Evolutionary conservation across 176 grass and related monocot species (phyloP), one percentile per base, ranked within the genome.

Genomic region (Tuctoria greenei): DNA sequence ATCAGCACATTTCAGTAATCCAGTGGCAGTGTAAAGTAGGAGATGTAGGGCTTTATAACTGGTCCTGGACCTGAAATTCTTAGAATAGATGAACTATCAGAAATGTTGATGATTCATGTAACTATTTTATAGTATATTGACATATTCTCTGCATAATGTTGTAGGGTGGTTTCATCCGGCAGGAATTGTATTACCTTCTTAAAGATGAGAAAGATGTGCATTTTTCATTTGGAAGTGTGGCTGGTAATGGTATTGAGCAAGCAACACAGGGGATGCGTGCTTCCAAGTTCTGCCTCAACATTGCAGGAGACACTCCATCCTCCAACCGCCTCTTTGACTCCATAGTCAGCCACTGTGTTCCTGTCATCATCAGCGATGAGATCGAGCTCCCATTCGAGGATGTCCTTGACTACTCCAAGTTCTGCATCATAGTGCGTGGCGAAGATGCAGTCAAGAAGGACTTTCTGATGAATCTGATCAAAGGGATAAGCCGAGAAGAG

Each of bases 381-480:
- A 91, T 91, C 60, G 89, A 91, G 64, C 89, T 91, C 39, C 89
- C 89, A 2, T 91, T 91, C 13, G 84, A 91, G 71, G 89, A 91
- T 64, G 73, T 87, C 61, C 77, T 91, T 7, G 89, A 87, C 56
- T 91, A 91, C 54, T 84, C 84, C 14, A 79, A 91, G 77, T 91
- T 91, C 67, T 81, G 84, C 6, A 14, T 91, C 72, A 84, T 91
- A 66, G 81, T 87, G 1, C 81, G 73, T 59, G 73, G 84, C 16
- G 24, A 44, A 7, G 88, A 91, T 4, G 81, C 88, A 0, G 66
- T 91, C 28, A 91, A 91, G 76, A 84, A 91, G 47, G 88, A 54
- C 10, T 91, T 91, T 61, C 61, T 91, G 18, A 84, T 84, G 54
- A 91, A 81, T 58, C 61, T 91, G 52, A 87, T 91, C 15, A 91